A percentile compares a stretch with the other conserved stretches of the same genome.
These are phyloP conservation scores for Zhuliangozyma parablackwelliae DNA, from an alignment of 1,139 yeast genomes.

Conservation along the genomic window DNA sequence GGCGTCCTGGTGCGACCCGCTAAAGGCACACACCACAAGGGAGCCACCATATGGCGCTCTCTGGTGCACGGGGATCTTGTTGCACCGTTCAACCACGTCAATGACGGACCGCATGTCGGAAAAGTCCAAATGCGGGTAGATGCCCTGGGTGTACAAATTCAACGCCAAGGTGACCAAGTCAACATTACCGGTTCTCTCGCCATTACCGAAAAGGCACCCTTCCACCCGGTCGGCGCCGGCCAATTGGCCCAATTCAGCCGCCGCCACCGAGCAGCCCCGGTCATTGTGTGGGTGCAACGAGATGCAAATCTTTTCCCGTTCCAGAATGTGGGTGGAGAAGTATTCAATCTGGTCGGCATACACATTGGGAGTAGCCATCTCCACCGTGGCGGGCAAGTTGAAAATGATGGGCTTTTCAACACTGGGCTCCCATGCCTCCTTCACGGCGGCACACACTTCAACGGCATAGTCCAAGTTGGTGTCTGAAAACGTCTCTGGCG, in stretches of 20 bases:
- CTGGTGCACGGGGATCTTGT: constrained; percentile 88
- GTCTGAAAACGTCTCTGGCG: constrained; percentile 93
- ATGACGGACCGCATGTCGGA: constrained; percentile 78
- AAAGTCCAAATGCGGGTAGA: constrained; percentile 80
- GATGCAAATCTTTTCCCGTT: constrained; percentile 81
- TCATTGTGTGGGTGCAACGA: constrained; percentile 96
- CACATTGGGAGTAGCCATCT: constrained; percentile 87
- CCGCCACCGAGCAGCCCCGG: constrained; percentile 97
- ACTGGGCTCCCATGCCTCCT: constrained; percentile 87
- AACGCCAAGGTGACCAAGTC: constrained; percentile 90
- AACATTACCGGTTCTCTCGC: constrained; percentile 98
- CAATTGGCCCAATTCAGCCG: constrained; percentile 86
- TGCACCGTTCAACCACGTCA: constrained; percentile 86
- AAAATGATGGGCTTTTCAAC: constrained; percentile 82
- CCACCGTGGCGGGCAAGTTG: constrained; percentile 98
- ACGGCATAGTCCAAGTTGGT: constrained; percentile 81
- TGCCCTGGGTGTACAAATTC: constrained; percentile 92
- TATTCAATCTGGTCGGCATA: constrained; percentile 97
- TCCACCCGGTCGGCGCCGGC: constrained; percentile 99
- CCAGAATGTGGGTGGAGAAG: constrained; percentile 69
- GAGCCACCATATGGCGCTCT: constrained; percentile 98
- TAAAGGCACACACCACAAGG: constrained; percentile 91
- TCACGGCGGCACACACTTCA: constrained; percentile 91
- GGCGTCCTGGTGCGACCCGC: constrained; percentile 97
- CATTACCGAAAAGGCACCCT: constrained; percentile 96